These are phyloP conservation scores for Berberis thunbergii DNA, from an alignment of 164 flowering plant genomes.

Conservation along the genomic window DNA sequence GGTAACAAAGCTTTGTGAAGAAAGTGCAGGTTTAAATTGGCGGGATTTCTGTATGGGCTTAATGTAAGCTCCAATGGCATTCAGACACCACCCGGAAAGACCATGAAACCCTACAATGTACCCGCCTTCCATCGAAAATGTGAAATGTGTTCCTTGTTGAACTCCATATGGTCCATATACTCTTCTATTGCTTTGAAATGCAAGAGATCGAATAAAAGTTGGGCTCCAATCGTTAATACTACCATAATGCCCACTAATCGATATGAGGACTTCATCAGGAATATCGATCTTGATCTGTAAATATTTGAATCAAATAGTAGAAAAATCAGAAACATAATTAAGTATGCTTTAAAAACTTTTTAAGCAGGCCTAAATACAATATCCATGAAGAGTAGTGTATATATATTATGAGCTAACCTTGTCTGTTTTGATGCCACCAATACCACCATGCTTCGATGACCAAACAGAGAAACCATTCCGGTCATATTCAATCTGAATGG, in stretches of 20 bases:
- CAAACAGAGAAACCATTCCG: slow-evolving; percentile 37
- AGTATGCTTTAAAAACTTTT: neutral
- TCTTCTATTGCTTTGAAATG: slow-evolving; percentile 48
- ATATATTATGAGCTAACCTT: slow-evolving; percentile 14
- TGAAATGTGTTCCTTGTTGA: slow-evolving; percentile 49
- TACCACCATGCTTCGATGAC: slow-evolving; percentile 58
- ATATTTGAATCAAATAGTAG: neutral
- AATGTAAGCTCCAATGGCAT: slow-evolving; percentile 60
- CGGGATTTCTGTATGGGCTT: slow-evolving; percentile 28
- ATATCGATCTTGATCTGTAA: slow-evolving; percentile 58
- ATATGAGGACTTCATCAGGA: slow-evolving; percentile 61
- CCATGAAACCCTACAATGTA: slow-evolving; percentile 83
- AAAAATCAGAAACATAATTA: neutral
- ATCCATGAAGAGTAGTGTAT: neutral
- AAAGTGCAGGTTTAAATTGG: slow-evolving; percentile 19
- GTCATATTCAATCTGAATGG: slow-evolving; percentile 52
- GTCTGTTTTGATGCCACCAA: slow-evolving; percentile 28
- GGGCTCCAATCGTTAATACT: slow-evolving; percentile 29
- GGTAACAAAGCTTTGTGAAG: slow-evolving; percentile 12
- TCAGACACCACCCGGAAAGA: slow-evolving; percentile 46
- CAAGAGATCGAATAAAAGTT: slow-evolving; percentile 43
- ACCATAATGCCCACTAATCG: slow-evolving; percentile 59
- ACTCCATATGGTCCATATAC: slow-evolving; percentile 69
- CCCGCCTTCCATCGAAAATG: slow-evolving; percentile 34
- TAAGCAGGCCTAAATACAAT: neutral